Evolutionary conservation across 2,329 filamentous ascomycete genomes (phyloP).

Genomic region (Fusarium sp.): DNA sequence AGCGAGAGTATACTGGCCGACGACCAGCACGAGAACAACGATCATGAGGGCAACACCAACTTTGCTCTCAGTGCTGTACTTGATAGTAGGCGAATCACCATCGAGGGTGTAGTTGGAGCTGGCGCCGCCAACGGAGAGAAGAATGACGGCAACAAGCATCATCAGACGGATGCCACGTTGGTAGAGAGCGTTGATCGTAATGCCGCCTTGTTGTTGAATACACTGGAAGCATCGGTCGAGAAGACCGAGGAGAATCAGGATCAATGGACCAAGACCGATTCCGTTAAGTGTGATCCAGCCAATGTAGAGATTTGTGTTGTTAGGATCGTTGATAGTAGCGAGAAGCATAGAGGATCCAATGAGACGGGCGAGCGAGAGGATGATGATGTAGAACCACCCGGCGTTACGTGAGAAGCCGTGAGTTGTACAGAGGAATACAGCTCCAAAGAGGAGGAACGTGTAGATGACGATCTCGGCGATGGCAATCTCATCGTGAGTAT

Average conservation of each 20-base stretch:
- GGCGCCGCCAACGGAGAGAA: constrained; percentile 53
- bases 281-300: constrained; percentile 53
- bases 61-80: constrained; percentile 48
- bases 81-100: constrained; percentile 42
- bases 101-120: constrained; percentile 42
- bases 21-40: constrained; percentile 56
- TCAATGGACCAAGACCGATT: constrained; percentile 59
- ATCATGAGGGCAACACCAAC: constrained; percentile 51
- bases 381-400: constrained; percentile 71
- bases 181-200: constrained; percentile 48
- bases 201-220: constrained; percentile 55
- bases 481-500: constrained; percentile 51
- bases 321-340: constrained; percentile 63
- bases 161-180: constrained; percentile 58
- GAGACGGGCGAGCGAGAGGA: constrained; percentile 70
- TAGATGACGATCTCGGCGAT: constrained; percentile 53
- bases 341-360: constrained; percentile 63
- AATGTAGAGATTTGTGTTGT: constrained; percentile 54
- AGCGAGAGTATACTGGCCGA: constrained; percentile 57
- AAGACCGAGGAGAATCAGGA: constrained; percentile 58
- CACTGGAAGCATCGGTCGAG: constrained; percentile 60
- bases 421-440: constrained; percentile 59
- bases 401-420: constrained; percentile 69
- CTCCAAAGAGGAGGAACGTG: constrained; percentile 47
- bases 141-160: constrained; percentile 57